Percentiles rank a stretch among this genome's conserved stretches.
Conservation (phyloP, 2,329 filamentous ascomycete species). For the Beauveria rudraprayagi region DNA sequence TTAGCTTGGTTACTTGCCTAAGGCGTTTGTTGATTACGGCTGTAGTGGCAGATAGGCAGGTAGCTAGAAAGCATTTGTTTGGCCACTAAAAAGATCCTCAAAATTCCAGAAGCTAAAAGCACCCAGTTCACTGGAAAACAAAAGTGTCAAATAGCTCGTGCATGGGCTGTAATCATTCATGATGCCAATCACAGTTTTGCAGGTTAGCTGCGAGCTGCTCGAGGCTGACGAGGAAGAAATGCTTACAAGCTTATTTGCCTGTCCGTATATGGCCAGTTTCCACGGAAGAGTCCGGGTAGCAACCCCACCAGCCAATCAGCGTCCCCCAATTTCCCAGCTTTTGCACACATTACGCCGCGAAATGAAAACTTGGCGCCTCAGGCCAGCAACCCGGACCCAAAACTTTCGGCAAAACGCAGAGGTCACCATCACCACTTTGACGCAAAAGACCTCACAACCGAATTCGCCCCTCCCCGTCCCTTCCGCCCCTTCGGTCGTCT, state of each 20-base stretch:
- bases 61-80: too few species aligned
- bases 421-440: constrained; percentile 26
- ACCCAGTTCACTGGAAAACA: neutral
- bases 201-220: neutral
- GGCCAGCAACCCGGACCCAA: constrained; percentile 29
- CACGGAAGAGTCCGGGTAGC: constrained; percentile 24
- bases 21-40: too few species aligned
- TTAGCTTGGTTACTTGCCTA: too few species aligned
- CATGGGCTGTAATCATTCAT: neutral
- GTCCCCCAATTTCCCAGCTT: constrained; percentile 39
- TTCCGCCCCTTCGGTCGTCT: constrained; percentile 17
- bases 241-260: neutral
- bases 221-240: neutral
- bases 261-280: neutral
- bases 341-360: constrained; percentile 5
- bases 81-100: too few species aligned
- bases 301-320: constrained; percentile 35
- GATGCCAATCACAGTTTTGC: neutral
- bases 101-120: neutral
- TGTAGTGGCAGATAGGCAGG: too few species aligned
- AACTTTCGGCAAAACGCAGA: constrained; percentile 30
- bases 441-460: constrained; percentile 42
- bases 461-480: constrained; percentile 17
- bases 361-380: constrained; percentile 29
- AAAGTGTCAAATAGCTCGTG: neutral